Conservation (phyloP, 2,329 filamentous ascomycete genomes). For the Fusarium temperatum region DNA sequence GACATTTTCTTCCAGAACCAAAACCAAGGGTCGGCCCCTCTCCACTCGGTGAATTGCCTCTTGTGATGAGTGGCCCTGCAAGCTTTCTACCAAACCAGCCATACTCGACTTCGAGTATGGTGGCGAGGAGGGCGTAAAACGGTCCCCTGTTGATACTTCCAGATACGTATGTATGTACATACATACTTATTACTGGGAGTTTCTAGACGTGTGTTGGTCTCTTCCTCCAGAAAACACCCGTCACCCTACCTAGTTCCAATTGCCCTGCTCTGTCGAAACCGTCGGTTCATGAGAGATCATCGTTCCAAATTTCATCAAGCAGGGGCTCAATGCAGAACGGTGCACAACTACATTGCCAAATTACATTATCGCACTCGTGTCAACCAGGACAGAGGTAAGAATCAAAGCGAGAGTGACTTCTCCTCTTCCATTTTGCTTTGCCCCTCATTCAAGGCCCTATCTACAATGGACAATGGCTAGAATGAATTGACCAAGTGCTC, state of each 20-base stretch:
- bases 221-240: background rate
- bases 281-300: slow-evolving; percentile 8
- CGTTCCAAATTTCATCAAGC: slow-evolving; percentile 5
- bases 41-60: background rate
- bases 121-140: slow-evolving; percentile 4
- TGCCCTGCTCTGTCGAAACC: background rate
- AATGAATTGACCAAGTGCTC: background rate
- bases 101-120: background rate
- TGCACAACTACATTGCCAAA: background rate
- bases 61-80: background rate
- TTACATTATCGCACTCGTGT: background rate
- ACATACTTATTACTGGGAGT: background rate
- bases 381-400: background rate
- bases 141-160: background rate
- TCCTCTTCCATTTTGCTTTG: background rate
- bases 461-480: background rate
- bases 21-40: background rate
- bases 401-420: background rate
- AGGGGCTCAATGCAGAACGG: background rate
- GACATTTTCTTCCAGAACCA: background rate
- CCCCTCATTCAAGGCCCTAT: slow-evolving; percentile 1
- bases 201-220: background rate
- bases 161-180: background rate
- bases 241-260: background rate
- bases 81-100: background rate